A percentile compares a stretch with the other conserved stretches of the same genome.
Evolutionary conservation across 768 basidiomycete genomes (phyloP).

Genomic region (Paxillus involutus): DNA sequence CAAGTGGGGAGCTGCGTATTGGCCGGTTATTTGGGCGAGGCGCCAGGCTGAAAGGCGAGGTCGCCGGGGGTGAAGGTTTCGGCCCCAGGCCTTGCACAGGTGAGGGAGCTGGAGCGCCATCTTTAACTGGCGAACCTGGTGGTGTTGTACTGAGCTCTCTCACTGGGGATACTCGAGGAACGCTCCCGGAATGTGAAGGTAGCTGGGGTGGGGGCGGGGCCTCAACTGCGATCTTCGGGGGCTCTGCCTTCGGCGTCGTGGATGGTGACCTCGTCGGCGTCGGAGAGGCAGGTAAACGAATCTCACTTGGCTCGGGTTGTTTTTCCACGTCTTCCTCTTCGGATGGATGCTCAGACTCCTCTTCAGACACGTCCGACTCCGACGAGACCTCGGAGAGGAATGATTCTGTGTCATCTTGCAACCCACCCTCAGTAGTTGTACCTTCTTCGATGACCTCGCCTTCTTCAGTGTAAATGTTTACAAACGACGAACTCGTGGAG

Average conservation of each 20-base stretch:
- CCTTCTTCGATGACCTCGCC: slow-evolving; percentile 29
- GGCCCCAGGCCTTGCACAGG: slow-evolving; percentile 16
- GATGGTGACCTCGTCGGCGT: slow-evolving; percentile 52
- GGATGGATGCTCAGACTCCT: slow-evolving; percentile 21
- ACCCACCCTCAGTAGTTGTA: slow-evolving; percentile 30
- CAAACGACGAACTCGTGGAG: slow-evolving; percentile 44
- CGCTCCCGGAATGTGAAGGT: slow-evolving; percentile 15
- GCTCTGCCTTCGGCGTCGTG: slow-evolving; percentile 56
- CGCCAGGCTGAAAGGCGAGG: slow-evolving; percentile 42
- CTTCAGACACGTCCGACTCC: slow-evolving; percentile 31
- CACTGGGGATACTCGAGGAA: slow-evolving; percentile 28
- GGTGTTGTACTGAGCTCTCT: slow-evolving; percentile 58
- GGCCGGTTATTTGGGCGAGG: slow-evolving; percentile 58
- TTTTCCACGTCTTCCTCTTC: slow-evolving; percentile 15
- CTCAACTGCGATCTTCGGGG: slow-evolving; percentile 38
- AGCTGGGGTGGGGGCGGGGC: slow-evolving; percentile 32
- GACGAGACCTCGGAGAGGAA: slow-evolving; percentile 29
- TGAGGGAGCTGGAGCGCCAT: slow-evolving; percentile 21
- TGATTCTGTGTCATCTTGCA: slow-evolving; percentile 33
- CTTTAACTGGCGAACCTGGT: slow-evolving; percentile 59
- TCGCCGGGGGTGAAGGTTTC: slow-evolving; percentile 16
- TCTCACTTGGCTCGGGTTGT: slow-evolving; percentile 24
- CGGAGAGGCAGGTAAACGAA: slow-evolving; percentile 29
- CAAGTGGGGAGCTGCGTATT: slow-evolving; percentile 74
- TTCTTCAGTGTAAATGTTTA: slow-evolving; percentile 38